These are phyloP conservation scores for Phialemonium atrogriseum DNA, from an alignment of 2,329 filamentous ascomycete genomes.

Conservation along the genomic window DNA sequence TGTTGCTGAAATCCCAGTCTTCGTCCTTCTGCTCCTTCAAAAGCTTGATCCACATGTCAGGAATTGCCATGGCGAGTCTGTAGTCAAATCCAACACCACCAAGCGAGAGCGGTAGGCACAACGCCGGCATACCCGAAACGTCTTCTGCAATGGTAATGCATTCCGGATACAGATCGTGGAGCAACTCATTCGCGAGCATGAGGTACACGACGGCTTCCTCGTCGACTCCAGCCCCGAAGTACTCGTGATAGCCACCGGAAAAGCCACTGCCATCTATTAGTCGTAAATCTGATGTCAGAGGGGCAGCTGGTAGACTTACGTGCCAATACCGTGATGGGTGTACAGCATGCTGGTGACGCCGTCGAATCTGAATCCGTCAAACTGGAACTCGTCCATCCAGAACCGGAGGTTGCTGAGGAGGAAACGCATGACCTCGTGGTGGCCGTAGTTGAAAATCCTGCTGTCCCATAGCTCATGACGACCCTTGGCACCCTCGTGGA, in stretches of 20 bases:
- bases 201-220: conserved; percentile 92
- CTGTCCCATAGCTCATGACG: conserved; percentile 94
- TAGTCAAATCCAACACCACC: conserved; percentile 97
- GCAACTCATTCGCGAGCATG: conserved; percentile 93
- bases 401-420: conserved; percentile 90
- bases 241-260: conserved; percentile 96
- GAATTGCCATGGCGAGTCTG: conserved; percentile 92
- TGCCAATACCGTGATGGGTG: conserved; percentile 90
- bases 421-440: conserved; percentile 92
- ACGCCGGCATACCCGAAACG: conserved; percentile 96
- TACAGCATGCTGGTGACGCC: conserved; percentile 99
- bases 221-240: conserved; percentile 83
- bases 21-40: conserved; percentile 87
- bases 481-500: conserved; percentile 79
- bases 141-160: conserved; percentile 92
- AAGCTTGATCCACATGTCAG: conserved; percentile 99
- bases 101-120: conserved; percentile 76
- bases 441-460: conserved; percentile 92
- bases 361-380: conserved; percentile 96
- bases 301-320: conserved; percentile 46
- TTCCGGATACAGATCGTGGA: conserved; percentile 82
- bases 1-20: conserved; percentile 81
- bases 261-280: conserved; percentile 61
- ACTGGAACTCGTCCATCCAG: conserved; percentile 98
- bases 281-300: neutral